A percentile compares a stretch with the other conserved stretches of the same genome.
These are phyloP conservation scores for Penicillium argentinense DNA, from an alignment of 495 filamentous ascomycete genomes.

Conservation along the genomic window DNA sequence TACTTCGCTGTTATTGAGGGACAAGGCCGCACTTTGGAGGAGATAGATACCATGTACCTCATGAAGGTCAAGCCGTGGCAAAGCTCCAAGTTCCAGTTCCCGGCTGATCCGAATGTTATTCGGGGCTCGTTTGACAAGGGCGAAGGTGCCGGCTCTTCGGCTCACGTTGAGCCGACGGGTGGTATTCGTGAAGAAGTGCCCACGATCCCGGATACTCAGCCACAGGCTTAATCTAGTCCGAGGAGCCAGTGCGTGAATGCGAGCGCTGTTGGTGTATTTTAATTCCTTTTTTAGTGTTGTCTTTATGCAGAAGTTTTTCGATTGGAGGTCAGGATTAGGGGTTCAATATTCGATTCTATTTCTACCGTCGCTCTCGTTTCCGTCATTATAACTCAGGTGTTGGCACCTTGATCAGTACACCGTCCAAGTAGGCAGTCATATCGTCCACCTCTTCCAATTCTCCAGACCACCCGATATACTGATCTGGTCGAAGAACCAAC, in stretches of 20 bases:
- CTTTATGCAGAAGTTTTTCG: neutral
- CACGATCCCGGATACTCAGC: neutral
- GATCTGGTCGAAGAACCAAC: constrained; percentile 60
- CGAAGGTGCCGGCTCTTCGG: constrained; percentile 2
- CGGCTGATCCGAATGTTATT: constrained; percentile 21
- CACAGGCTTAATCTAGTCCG: neutral
- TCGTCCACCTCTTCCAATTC: constrained; percentile 52
- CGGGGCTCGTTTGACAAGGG: constrained; percentile 26
- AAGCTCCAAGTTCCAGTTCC: constrained; percentile 49
- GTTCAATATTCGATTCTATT: neutral
- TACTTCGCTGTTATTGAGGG: constrained; percentile 75
- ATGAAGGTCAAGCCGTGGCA: constrained; percentile 63
- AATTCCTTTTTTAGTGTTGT: neutral
- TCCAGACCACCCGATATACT: constrained; percentile 62
- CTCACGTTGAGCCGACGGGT: constrained; percentile 16
- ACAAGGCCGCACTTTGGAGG: constrained; percentile 65
- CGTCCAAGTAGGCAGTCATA: constrained; percentile 35
- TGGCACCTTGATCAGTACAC: constrained; percentile 15
- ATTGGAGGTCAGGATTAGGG: neutral
- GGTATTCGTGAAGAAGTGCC: neutral
- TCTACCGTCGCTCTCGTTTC: neutral
- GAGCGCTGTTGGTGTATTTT: too few species aligned
- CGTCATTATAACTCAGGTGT: neutral
- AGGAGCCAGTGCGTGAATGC: too few species aligned
- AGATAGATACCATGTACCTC: constrained; percentile 83